These are phyloP conservation scores for Ilyonectria robusta DNA, from an alignment of 2,329 filamentous ascomycete species.

Conservation along the genomic window DNA sequence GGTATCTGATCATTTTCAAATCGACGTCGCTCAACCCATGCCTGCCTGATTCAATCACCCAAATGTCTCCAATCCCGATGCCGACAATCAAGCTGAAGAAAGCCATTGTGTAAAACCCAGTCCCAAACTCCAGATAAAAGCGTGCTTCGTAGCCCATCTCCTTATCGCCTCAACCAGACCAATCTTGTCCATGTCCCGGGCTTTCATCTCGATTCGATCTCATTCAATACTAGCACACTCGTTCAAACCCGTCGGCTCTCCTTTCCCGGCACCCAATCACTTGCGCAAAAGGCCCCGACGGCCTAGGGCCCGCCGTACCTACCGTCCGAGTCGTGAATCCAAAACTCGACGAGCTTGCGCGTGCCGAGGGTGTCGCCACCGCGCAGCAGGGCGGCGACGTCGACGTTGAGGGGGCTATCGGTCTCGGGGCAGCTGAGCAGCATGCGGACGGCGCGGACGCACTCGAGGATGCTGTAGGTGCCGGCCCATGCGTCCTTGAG, in stretches of 20 bases:
- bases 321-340: slow-evolving; percentile 63
- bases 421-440: slow-evolving; percentile 75
- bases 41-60: slow-evolving; percentile 9
- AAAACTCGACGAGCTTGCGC: slow-evolving; percentile 79
- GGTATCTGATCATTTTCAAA: slow-evolving; percentile 29
- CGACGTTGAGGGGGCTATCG: slow-evolving; percentile 84
- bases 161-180: neutral
- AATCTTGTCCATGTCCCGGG: neutral
- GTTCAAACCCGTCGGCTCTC: neutral
- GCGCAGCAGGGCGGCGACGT: slow-evolving; percentile 79
- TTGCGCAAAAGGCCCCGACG: neutral
- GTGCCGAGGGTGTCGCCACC: slow-evolving; percentile 78
- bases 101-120: slow-evolving; percentile 21
- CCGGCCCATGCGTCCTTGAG: slow-evolving; percentile 86
- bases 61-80: slow-evolving; percentile 28
- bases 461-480: slow-evolving; percentile 84
- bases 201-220: neutral
- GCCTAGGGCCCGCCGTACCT: slow-evolving; percentile 55
- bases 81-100: slow-evolving; percentile 22
- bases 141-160: neutral
- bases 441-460: slow-evolving; percentile 80
- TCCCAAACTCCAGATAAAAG: slow-evolving; percentile 39
- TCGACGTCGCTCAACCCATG: slow-evolving; percentile 30
- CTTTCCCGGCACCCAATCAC: neutral
- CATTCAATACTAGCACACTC: slow-evolving; percentile 5